Evolutionary conservation across 116 monocot genomes (phyloP), one percentile per base, ranked within the genome.

Genomic region (Posidonia oceanica): DNA sequence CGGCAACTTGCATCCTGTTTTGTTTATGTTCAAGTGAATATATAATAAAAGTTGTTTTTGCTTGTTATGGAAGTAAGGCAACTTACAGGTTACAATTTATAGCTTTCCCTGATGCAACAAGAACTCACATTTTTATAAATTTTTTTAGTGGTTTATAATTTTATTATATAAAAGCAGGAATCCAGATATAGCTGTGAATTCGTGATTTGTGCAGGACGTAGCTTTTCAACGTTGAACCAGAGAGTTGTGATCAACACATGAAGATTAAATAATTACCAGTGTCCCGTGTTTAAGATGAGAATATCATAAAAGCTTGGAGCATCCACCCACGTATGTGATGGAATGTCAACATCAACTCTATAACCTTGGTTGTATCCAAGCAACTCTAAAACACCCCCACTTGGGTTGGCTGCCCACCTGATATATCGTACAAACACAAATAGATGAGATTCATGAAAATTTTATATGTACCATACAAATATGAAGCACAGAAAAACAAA

Each of bases 221-320:
- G 48, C 8, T 48, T 36, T 61, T 61, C 61, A 42, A 42, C 17
- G 5, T 40, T 40, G 16, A 42, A n/a, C 16, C 41, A 10, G 17
- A 42, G 41, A 23, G 16, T 22, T 21, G 48, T 52, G n/a, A 51
- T 36, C 29, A 51, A 36, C 12, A 39, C 37, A 39, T 7, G n/a
- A 55, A 12, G 61, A 63, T 5, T 14, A 73, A 59, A 73, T 16
- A 74, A 29, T 74, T 84, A 98, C 98, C 98, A 98, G 76, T 98
- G 98, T 38, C 98, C 98, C 18, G 98, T 92, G 72, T 93, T 98
- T 39, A 98, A 86, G 20, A 98, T 78, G 20, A 98, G 77, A 77
- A 98, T 83, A 71, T 98, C 82, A 86, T 98, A 87, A 66, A 98
- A 92, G 21, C 5, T 39, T 8, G 72, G 83, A 59, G 90, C 93